Evolutionary conservation across 352 stramenopile species (phyloP).

Genomic region (Phytopythium montanum): DNA sequence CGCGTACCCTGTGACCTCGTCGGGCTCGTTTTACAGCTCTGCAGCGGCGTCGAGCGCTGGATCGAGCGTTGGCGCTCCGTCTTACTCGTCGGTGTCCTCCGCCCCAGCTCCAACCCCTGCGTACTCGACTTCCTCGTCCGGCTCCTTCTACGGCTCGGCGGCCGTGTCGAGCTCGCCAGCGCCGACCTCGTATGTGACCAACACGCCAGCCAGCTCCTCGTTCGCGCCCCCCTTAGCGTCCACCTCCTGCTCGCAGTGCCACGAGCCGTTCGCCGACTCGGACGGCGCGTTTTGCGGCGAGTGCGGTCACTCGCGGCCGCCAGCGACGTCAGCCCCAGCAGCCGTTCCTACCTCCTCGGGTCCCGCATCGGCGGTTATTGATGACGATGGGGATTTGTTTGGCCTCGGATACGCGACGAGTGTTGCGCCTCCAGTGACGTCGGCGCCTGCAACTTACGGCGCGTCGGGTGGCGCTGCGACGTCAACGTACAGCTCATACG

Average conservation of each 20-base stretch:
- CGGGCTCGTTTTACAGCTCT: conserved; percentile 13
- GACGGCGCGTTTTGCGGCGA: conserved; percentile 71
- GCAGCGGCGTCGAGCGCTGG: conserved; percentile 11
- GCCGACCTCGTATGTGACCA: conserved; percentile 9
- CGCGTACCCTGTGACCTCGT: conserved; percentile 8
- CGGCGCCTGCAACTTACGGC: neutral
- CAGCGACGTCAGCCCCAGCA: conserved; percentile 7
- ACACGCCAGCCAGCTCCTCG: conserved; percentile 10
- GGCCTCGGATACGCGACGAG: conserved; percentile 32
- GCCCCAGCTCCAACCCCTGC: neutral
- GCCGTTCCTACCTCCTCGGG: neutral
- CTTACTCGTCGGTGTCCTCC: conserved; percentile 11
- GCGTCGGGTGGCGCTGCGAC: neutral
- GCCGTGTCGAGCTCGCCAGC: conserved; percentile 9
- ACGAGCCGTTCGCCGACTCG: conserved; percentile 42
- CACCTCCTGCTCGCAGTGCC: conserved; percentile 44
- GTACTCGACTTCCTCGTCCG: conserved; percentile 4
- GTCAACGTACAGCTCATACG: conserved; percentile 7
- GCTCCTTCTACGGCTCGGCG: conserved; percentile 13
- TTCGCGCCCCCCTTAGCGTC: neutral
- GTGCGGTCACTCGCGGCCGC: conserved; percentile 52
- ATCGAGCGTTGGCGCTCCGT: conserved; percentile 11
- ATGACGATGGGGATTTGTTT: conserved; percentile 64
- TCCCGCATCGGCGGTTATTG: conserved; percentile 3
- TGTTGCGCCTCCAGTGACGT: conserved; percentile 11